Evolutionary conservation across 164 flowering plant species (phyloP).

Genomic region (Umbellularia californica): DNA sequence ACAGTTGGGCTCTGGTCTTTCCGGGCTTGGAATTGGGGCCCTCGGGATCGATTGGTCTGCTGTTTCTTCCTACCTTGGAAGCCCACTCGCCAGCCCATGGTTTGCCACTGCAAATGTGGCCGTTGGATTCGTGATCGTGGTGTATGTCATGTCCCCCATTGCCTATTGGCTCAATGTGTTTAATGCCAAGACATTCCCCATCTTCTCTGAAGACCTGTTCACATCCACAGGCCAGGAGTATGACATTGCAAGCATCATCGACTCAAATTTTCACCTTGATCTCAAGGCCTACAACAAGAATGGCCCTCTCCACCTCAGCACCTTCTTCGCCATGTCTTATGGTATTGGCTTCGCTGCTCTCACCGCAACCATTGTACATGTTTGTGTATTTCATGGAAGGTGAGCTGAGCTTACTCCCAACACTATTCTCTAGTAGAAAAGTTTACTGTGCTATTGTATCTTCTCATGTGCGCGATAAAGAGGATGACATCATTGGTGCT

Average conservation of each 20-base stretch:
- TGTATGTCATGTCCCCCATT: constrained; percentile 60
- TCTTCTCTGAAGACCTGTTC: constrained; percentile 54
- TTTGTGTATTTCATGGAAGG: constrained; percentile 77
- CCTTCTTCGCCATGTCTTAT: constrained; percentile 57
- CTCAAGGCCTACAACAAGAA: constrained; percentile 40
- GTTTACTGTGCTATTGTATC: no score
- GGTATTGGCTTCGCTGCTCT: constrained; percentile 81
- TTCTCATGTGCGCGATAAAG: no score
- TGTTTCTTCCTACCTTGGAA: constrained; percentile 64
- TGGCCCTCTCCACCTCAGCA: constrained; percentile 68
- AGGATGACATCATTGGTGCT: no score
- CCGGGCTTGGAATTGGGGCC: constrained; percentile 65
- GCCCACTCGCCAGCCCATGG: constrained; percentile 91
- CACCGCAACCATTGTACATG: constrained; percentile 65
- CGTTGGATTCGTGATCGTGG: constrained; percentile 48
- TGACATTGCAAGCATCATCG: constrained; percentile 51
- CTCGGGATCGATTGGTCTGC: constrained; percentile 78
- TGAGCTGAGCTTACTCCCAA: constrained; percentile 10
- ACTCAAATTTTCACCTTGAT: constrained; percentile 55
- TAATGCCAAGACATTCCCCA: constrained; percentile 69
- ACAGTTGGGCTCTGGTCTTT: constrained; percentile 76
- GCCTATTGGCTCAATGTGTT: constrained; percentile 63
- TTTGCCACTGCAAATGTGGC: constrained; percentile 86
- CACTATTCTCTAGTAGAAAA: no score
- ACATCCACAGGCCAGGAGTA: constrained; percentile 42